A percentile compares a stretch with the other conserved stretches of the same genome.
Evolutionary conservation across 2,329 filamentous ascomycete species (phyloP).

Genomic region (Cladosporium sp.): DNA sequence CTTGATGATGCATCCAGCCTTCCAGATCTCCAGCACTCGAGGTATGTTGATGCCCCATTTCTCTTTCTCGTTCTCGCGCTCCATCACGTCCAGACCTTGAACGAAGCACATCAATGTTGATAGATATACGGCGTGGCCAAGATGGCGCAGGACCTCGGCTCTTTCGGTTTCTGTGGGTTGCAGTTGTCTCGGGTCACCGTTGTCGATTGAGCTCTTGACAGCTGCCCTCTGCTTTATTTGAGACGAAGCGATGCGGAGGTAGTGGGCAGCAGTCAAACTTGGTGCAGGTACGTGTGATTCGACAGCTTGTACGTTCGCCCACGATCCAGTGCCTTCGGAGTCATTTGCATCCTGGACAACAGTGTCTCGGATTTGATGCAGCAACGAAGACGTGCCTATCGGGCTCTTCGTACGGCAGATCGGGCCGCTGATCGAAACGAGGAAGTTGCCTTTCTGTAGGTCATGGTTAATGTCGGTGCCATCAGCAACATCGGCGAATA

Average conservation of each 20-base stretch:
- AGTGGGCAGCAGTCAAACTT: conserved; percentile 56
- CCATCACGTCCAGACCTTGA: conserved; percentile 61
- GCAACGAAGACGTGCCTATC: conserved; percentile 45
- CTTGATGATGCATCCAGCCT: conserved; percentile 62
- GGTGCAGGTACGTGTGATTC: conserved; percentile 54
- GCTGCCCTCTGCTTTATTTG: conserved; percentile 49
- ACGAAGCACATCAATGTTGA: conserved; percentile 57
- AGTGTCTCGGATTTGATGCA: conserved; percentile 60
- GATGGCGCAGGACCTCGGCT: conserved; percentile 47
- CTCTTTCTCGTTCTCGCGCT: conserved; percentile 53
- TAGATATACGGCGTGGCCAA: conserved; percentile 55
- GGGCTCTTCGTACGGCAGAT: conserved; percentile 12
- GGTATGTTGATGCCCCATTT: conserved; percentile 51
- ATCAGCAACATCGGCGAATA: not conserved
- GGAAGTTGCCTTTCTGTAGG: conserved; percentile 16
- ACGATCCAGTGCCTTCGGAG: conserved; percentile 59
- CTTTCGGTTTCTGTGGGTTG: conserved; percentile 34
- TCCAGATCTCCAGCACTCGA: conserved; percentile 55
- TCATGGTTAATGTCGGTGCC: not conserved
- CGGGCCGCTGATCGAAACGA: conserved; percentile 16
- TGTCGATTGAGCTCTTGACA: conserved; percentile 33
- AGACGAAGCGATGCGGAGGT: conserved; percentile 56
- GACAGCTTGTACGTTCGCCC: conserved; percentile 57
- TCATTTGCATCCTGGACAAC: conserved; percentile 62
- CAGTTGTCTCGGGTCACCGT: conserved; percentile 41